These are phyloP conservation scores for Sequoia sempervirens DNA, from an alignment of 75 land plant species.

Conservation along the genomic window DNA sequence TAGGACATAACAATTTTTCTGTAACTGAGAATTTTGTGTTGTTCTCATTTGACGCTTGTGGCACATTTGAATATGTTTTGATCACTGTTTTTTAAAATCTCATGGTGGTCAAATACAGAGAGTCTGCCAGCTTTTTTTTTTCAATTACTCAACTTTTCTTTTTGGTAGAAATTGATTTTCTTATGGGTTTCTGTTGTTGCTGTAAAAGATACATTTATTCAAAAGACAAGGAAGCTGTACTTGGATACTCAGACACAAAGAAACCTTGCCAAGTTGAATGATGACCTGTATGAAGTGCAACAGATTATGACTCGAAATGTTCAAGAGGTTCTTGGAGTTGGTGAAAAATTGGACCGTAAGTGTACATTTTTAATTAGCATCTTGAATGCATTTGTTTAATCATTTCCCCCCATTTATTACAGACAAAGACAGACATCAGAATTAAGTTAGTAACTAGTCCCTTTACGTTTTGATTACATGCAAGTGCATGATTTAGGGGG, in stretches of 20 bases:
- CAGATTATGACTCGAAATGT: constrained; percentile 99
- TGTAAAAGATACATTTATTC: constrained; percentile 85
- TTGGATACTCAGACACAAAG: constrained; percentile 89
- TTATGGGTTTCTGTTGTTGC: neutral
- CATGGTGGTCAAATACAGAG: neutral
- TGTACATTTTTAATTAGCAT: neutral
- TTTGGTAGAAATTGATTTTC: neutral
- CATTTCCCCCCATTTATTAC: neutral
- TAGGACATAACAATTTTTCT: neutral
- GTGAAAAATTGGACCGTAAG: constrained; percentile 96
- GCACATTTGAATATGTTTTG: neutral
- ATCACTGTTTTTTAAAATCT: neutral
- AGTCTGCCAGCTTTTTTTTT: neutral
- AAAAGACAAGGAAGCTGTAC: constrained; percentile 92
- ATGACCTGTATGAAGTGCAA: constrained; percentile 93
- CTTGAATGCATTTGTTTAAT: neutral
- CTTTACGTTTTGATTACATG: neutral
- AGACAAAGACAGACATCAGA: neutral
- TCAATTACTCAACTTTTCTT: neutral
- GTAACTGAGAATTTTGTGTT: neutral
- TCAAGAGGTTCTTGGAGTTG: constrained; percentile 97
- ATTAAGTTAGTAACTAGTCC: neutral
- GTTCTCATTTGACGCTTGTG: neutral
- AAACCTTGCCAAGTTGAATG: constrained; percentile 89
- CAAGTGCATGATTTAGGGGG: neutral